Evolutionary conservation across 2,329 filamentous ascomycete genomes (phyloP).

Genomic region (Cadophora sp.): DNA sequence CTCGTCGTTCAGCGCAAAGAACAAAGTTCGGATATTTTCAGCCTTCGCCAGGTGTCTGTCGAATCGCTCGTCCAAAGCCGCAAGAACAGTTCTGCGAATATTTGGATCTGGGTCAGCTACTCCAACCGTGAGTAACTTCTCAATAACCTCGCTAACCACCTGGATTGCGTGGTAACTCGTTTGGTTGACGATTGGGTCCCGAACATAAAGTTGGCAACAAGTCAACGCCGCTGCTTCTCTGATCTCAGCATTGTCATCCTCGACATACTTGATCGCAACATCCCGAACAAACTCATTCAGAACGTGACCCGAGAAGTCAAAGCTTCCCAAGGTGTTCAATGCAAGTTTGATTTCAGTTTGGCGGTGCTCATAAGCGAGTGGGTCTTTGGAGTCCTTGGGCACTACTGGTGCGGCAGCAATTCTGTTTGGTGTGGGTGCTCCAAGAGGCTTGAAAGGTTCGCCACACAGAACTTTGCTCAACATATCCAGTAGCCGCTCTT

Average conservation of each 20-base stretch:
- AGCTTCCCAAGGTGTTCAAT: conserved; percentile 94
- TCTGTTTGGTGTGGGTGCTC: conserved; percentile 85
- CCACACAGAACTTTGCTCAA: conserved; percentile 93
- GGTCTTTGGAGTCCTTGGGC: conserved; percentile 85
- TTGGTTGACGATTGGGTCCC: conserved; percentile 97
- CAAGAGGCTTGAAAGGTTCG: conserved; percentile 89
- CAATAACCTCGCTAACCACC: conserved; percentile 96
- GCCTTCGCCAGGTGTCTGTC: conserved; percentile 97
- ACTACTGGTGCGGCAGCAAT: conserved; percentile 82
- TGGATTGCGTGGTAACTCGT: conserved; percentile 96
- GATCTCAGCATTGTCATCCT: conserved; percentile 93
- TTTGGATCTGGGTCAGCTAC: conserved; percentile 90
- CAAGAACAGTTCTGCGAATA: conserved; percentile 87
- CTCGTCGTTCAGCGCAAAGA: conserved; percentile 95
- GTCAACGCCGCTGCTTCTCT: conserved; percentile 94
- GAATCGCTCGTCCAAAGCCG: conserved; percentile 90
- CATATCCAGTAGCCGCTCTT: conserved; percentile 93
- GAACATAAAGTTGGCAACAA: conserved; percentile 96
- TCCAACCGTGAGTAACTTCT: conserved; percentile 92
- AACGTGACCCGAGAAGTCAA: conserved; percentile 91
- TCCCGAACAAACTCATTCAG: conserved; percentile 98
- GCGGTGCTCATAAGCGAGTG: conserved; percentile 77
- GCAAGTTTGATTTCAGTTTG: conserved; percentile 92
- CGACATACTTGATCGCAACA: conserved; percentile 96
- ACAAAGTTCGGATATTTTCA: conserved; percentile 94